Base-by-base conservation (phyloP, 1,284 basidiomycete species). In the Tilletia indica region DNA sequence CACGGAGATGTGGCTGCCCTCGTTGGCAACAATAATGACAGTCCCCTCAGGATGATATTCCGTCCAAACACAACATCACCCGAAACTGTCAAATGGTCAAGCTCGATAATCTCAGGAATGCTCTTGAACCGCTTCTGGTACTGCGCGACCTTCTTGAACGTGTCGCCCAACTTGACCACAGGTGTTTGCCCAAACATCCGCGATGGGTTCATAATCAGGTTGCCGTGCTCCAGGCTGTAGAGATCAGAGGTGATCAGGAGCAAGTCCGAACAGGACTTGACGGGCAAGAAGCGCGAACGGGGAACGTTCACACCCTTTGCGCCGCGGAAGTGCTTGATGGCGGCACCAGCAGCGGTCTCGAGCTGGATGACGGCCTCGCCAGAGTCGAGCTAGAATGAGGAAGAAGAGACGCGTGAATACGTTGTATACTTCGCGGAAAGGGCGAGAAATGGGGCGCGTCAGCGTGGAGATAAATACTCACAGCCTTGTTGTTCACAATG, bases 81-180 rank as follows among this genome's bases (percentile, higher is more conserved):
- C 72, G 93, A 93, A 68, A 99, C 94, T 4, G 96, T 99, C 83
- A 98, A 88, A 86, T 98, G 95, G 86, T 98, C 96, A 71, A 97
- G 89, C 85, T 97, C 95, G 25, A 82, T 82, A 78, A 85, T 85
- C 68, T 91, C 91, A 68, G 96, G 95, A 79, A 98, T 96, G 86
- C 91, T 93, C 89, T 95, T 97, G 91, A 96, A 96, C 67, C 94
- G 89, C 86, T 94, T 95, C 87, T 97, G 93, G 89, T 97, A 98
- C 85, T 94, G 91, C 80, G 93, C 91, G 71, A 98, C 97, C 92
- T 94, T 89, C 85, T 89, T 87, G 82, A 87, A 86, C 67, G 84
- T 83, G 77, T 96, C 93, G 69, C 95, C 94, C 61, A 98, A 89
- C 88, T 98, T 98, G 88, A 99, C 93, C 71, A 98, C 96, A 34